Percentiles rank a stretch among this genome's conserved stretches.
Evolutionary conservation across 495 filamentous ascomycete genomes (phyloP).

Genomic region (Talaromyces ruber): DNA sequence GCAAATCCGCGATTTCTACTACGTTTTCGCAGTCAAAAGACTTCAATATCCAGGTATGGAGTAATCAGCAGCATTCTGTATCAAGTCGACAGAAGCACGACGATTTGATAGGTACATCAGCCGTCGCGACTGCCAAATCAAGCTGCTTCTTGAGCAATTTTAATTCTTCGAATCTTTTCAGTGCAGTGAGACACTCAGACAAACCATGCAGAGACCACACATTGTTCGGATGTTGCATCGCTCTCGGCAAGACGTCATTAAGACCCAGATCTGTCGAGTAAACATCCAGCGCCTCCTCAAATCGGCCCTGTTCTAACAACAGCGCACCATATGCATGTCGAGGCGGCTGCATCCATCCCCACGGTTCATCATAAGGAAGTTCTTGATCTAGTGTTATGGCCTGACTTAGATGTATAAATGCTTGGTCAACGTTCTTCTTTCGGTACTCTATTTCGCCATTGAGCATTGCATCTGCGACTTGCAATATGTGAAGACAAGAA

Average conservation of each 20-base stretch:
- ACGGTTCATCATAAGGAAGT: conserved; percentile 59
- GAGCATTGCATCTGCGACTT: conserved; percentile 52
- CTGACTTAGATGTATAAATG: conserved; percentile 43
- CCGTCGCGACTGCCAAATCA: conserved; percentile 37
- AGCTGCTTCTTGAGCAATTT: conserved; percentile 38
- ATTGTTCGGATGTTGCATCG: conserved; percentile 55
- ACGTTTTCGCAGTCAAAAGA: background rate
- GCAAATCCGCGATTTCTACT: background rate
- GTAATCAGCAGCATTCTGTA: too few relatives aligned
- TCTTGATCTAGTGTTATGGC: conserved; percentile 47
- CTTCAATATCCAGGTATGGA: background rate
- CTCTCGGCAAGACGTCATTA: conserved; percentile 42
- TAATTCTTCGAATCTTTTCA: conserved; percentile 43
- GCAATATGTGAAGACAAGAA: conserved; percentile 49
- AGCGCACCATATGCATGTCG: conserved; percentile 59
- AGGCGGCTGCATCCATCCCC: conserved; percentile 63
- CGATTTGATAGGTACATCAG: conserved; percentile 50
- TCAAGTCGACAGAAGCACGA: conserved; percentile 53
- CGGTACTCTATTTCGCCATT: conserved; percentile 64
- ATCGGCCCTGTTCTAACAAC: conserved; percentile 49
- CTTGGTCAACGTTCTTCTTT: conserved; percentile 40
- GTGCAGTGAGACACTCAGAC: conserved; percentile 50
- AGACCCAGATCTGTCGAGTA: conserved; percentile 58
- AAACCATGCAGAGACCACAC: conserved; percentile 62
- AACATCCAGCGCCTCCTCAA: conserved; percentile 43